phyloP scores from a whole-genome alignment of 768 basidiomycete species.

The Amanita muscaria region DNA sequence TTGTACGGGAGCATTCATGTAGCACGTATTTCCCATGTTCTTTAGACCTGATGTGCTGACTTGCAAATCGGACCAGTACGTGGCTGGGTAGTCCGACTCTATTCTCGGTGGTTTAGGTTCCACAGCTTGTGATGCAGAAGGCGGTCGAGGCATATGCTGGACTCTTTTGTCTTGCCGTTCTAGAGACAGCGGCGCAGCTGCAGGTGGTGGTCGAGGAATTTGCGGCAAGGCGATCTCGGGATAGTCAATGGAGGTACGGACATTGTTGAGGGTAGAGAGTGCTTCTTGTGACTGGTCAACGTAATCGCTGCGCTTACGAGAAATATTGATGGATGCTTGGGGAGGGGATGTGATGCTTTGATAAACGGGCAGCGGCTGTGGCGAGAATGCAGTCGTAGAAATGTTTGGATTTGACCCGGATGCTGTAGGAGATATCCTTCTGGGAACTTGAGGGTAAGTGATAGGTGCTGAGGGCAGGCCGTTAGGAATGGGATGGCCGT shows the following conservation, averaged over 20 bases:
- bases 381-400: conserved; percentile 22
- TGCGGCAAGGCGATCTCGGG: conserved; percentile 59
- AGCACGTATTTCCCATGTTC: conserved; percentile 96
- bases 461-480: conserved; percentile 32
- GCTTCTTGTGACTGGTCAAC: conserved; percentile 71
- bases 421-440: conserved; percentile 21
- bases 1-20: conserved; percentile 98
- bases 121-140: conserved; percentile 15
- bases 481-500: background rate
- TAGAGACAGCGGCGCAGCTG: conserved; percentile 56
- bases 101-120: conserved; percentile 60
- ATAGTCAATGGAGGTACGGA: conserved; percentile 65
- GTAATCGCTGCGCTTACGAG: conserved; percentile 72
- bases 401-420: conserved; percentile 17
- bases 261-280: conserved; percentile 33
- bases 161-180: conserved; percentile 70
- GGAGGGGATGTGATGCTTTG: conserved; percentile 63
- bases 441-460: conserved; percentile 27
- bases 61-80: conserved; percentile 76
- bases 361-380: conserved; percentile 17
- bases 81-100: conserved; percentile 67
- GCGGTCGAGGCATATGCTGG: conserved; percentile 26
- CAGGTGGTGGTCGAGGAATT: conserved; percentile 71
- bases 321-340: conserved; percentile 75
- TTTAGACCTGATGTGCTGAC: conserved; percentile 82